Evolutionary conservation across 495 filamentous ascomycete genomes (phyloP).

Genomic region (Elaphomyces granulatus): DNA sequence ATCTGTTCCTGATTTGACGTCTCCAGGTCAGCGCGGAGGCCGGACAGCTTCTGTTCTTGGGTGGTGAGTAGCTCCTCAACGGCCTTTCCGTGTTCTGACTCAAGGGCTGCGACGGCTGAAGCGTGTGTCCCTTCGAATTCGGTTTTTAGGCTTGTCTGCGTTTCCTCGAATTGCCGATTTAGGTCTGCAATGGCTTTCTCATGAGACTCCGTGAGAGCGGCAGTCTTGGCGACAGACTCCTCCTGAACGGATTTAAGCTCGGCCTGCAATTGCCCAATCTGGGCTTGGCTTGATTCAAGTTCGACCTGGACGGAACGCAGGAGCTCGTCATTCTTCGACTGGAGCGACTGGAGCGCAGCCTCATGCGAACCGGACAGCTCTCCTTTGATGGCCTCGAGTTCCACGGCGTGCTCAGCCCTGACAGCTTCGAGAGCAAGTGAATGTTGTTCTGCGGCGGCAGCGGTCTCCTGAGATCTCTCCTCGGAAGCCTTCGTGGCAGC

Average conservation of each 20-base stretch:
- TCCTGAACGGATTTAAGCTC: constrained; percentile 23
- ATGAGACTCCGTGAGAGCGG: constrained; percentile 20
- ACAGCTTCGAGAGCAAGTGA: constrained; percentile 18
- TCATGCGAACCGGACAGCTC: constrained; percentile 21
- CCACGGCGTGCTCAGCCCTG: constrained; percentile 19
- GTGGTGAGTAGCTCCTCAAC: constrained; percentile 33
- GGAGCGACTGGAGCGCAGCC: constrained; percentile 20
- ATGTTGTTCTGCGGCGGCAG: constrained; percentile 18
- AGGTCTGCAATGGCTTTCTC: constrained; percentile 23
- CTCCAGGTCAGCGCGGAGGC: constrained; percentile 25
- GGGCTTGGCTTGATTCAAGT: constrained; percentile 21
- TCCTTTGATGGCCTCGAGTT: constrained; percentile 14
- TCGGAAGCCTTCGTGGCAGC: constrained; percentile 23
- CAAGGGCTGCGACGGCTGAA: constrained; percentile 24
- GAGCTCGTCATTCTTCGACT: constrained; percentile 27
- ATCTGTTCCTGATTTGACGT: constrained; percentile 24
- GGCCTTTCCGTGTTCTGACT: constrained; percentile 29
- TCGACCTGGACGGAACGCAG: constrained; percentile 19
- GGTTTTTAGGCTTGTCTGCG: constrained; percentile 18
- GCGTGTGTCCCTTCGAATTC: constrained; percentile 20
- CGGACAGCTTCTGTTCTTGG: constrained; percentile 28
- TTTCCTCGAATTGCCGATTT: constrained; percentile 23
- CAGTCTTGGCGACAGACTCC: constrained; percentile 19
- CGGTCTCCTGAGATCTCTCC: constrained; percentile 17
- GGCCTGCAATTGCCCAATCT: constrained; percentile 15